A percentile compares a stretch with the other conserved stretches of the same genome.
Conservation (phyloP, 2,329 filamentous ascomycete genomes). For the Stagonosporopsis cucurbitacearum region DNA sequence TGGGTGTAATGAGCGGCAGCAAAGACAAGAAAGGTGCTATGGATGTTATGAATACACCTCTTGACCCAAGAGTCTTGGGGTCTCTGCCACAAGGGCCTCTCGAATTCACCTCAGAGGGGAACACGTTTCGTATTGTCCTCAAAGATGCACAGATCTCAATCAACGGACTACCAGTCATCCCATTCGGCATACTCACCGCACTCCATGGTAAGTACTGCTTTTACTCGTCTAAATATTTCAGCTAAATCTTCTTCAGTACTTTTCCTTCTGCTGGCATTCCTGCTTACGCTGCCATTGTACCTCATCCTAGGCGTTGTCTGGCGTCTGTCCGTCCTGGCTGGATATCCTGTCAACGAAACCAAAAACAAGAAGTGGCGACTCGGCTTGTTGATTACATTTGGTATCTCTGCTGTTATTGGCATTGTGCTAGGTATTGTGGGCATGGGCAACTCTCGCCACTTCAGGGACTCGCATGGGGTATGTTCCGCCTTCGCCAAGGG, state of each 20-base stretch:
- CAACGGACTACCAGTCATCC: slow-evolving; percentile 27
- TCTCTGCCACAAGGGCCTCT: slow-evolving; percentile 34
- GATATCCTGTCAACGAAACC: slow-evolving; percentile 30
- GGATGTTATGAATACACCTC: slow-evolving; percentile 10
- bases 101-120: slow-evolving; percentile 32
- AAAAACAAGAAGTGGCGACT: slow-evolving; percentile 38
- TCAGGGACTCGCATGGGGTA: slow-evolving; percentile 35
- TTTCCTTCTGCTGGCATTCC: slow-evolving; percentile 31
- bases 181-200: slow-evolving; percentile 30
- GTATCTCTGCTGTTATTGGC: slow-evolving; percentile 23
- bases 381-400: slow-evolving; percentile 28
- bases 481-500: not conserved
- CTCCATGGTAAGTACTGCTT: slow-evolving; percentile 27
- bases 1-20: slow-evolving; percentile 25
- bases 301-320: slow-evolving; percentile 33
- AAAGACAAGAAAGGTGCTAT: slow-evolving; percentile 19
- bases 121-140: slow-evolving; percentile 31
- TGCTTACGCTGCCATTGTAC: slow-evolving; percentile 37
- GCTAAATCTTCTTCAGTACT: slow-evolving; percentile 18
- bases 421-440: slow-evolving; percentile 35
- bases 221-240: fast-evolving
- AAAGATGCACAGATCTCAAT: slow-evolving; percentile 26
- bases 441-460: slow-evolving; percentile 35
- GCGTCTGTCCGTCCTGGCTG: slow-evolving; percentile 33
- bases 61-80: slow-evolving; percentile 26